Percentiles rank a stretch among this genome's conserved stretches.
These are phyloP conservation scores for Tulasnella sp. DNA, from an alignment of 768 basidiomycete genomes.

Conservation along the genomic window DNA sequence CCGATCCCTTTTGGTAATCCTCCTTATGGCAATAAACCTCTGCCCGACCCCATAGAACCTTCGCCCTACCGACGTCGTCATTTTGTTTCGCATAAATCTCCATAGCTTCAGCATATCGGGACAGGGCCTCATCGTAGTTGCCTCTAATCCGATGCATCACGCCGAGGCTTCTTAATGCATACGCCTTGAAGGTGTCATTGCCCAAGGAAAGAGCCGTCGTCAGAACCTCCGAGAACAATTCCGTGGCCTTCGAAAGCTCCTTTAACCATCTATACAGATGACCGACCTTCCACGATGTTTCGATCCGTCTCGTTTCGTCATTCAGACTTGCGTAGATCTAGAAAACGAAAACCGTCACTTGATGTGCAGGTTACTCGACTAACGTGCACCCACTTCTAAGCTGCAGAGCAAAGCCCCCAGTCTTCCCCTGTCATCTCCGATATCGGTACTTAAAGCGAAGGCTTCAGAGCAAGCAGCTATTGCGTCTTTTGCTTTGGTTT, in stretches of 20 bases:
- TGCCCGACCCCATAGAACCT: neutral
- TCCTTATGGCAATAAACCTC: neutral
- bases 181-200: neutral
- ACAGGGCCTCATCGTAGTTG: neutral
- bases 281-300: neutral
- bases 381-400: neutral
- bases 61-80: neutral
- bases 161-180: neutral
- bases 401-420: neutral
- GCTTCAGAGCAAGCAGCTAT: neutral
- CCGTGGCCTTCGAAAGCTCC: neutral
- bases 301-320: neutral
- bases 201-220: neutral
- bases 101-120: neutral
- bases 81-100: neutral
- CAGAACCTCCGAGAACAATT: neutral
- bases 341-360: no score
- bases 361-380: no score
- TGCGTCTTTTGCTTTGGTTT: neutral
- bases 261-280: neutral
- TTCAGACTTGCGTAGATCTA: neutral
- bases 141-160: neutral
- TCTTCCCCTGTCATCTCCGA: neutral
- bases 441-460: neutral
- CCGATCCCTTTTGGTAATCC: neutral